Conservation (phyloP, 106 monocot genomes). For the Dioscorea dumetorum region DNA sequence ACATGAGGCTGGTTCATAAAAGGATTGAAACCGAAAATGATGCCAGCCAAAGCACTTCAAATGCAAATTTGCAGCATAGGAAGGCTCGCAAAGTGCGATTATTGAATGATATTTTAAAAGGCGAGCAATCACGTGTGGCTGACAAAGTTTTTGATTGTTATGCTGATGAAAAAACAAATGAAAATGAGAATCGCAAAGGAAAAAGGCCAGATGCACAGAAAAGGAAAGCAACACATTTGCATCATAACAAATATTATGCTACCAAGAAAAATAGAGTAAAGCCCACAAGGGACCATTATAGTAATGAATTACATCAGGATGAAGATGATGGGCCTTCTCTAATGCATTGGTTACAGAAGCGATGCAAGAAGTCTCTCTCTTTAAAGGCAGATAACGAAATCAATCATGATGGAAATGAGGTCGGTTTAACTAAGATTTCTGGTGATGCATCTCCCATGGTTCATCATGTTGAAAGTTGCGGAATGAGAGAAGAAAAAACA, state of each 20-base stretch:
- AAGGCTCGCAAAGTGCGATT: constrained; percentile 39
- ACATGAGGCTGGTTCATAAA: too few species aligned
- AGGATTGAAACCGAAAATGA: constrained; percentile 2
- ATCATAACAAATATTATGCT: constrained; percentile 1
- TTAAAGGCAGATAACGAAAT: constrained; percentile 10
- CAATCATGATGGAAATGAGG: neutral
- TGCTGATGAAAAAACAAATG: constrained; percentile 5
- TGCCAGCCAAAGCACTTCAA: neutral
- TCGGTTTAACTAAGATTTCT: constrained; percentile 5
- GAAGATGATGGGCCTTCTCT: constrained; percentile 31
- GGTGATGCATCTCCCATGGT: neutral
- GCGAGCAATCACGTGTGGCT: constrained; percentile 7
- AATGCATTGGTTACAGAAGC: constrained; percentile 34
- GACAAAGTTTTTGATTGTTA: constrained; percentile 2
- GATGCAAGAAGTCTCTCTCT: constrained; percentile 18
- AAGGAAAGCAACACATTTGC: constrained; percentile 5
- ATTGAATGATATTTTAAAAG: constrained; percentile 51
- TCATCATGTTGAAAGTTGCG: constrained; percentile 2
- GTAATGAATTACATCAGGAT: constrained; percentile 6
- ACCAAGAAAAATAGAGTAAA: neutral
- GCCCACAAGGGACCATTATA: constrained; percentile 3
- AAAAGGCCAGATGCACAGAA: neutral
- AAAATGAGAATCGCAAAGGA: neutral
- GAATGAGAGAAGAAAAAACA: neutral
- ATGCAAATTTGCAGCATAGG: constrained; percentile 9